phyloP scores from a whole-genome alignment of 352 stramenopile genomes.

The Halophytophthora polymorphica region DNA sequence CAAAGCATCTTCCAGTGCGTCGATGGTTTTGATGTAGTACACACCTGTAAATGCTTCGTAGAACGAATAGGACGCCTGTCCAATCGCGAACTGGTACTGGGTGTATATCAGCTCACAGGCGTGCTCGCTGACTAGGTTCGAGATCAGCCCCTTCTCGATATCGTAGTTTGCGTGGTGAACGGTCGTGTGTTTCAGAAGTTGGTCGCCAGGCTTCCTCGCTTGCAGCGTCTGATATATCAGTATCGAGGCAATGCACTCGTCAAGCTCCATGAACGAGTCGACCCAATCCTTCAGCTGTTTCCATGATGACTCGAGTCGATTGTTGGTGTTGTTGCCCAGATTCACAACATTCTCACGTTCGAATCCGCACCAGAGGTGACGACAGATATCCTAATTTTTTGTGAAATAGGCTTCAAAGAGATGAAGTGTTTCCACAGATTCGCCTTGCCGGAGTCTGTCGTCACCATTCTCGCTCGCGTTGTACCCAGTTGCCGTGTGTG shows the following conservation, averaged over 20 bases:
- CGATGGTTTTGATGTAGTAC: slow-evolving; percentile 6
- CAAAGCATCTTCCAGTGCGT: slow-evolving; percentile 1
- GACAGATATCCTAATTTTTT: slow-evolving; percentile 23
- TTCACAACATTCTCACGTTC: slow-evolving; percentile 11
- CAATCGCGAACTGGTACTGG: slow-evolving; percentile 12
- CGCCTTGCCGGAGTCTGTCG: not conserved
- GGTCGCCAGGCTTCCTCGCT: slow-evolving; percentile 13
- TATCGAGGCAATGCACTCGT: slow-evolving; percentile 18
- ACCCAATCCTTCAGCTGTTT: slow-evolving; percentile 22
- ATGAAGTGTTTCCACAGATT: not conserved
- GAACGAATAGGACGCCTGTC: slow-evolving; percentile 8
- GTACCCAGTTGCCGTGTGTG: no score
- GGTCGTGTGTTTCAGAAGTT: slow-evolving; percentile 8
- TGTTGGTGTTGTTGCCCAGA: slow-evolving; percentile 29
- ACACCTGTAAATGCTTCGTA: slow-evolving; percentile 7
- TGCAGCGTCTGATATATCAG: slow-evolving; percentile 13
- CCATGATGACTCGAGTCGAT: slow-evolving; percentile 23
- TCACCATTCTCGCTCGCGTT: slow-evolving; percentile 1
- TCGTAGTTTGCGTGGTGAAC: slow-evolving; percentile 15
- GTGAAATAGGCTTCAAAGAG: slow-evolving; percentile 19
- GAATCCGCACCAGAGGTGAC: slow-evolving; percentile 13
- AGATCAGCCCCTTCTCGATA: slow-evolving; percentile 8
- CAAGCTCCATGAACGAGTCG: slow-evolving; percentile 12
- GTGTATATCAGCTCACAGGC: slow-evolving; percentile 16
- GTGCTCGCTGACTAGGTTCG: slow-evolving; percentile 21